Evolutionary conservation across 2,329 filamentous ascomycete species (phyloP), one percentile per base, ranked within the genome.

Genomic region (Apiospora marii): DNA sequence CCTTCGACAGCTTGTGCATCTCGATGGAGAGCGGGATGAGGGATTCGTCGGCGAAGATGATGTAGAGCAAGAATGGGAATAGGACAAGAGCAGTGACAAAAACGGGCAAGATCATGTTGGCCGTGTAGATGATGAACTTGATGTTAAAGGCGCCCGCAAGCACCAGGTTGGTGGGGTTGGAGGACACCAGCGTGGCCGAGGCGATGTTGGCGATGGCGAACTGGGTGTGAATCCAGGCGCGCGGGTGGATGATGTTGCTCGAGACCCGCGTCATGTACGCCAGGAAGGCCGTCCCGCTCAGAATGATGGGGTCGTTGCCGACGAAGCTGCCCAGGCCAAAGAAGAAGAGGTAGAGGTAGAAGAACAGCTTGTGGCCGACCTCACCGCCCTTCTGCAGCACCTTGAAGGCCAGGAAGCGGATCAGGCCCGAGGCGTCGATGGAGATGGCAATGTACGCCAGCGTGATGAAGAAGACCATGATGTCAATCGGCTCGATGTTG

Each of bases 221-320:
- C 73, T 94, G 92, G 1, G 88, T 89, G 76, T 90, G 88, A 30
- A 94, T 93, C 92, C 92, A 94, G 0, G 92, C 92, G 77, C 90
- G 84, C 0, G 92, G 92, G 72, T 93, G 89, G 14, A 87, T 82
- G 72, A 94, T 94, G 75, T 94, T 94, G 81, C 88, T 91, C 0
- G 92, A 93, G 0, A 93, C 92, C 8, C 92, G 86, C 0, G 92
- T 94, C 91, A 94, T 93, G 80, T 94, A 94, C 3, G 92, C 91
- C 16, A 94, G 86, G 72, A 94, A 94, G 0, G 92, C 89, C 0
- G 92, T 94, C 1, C 92, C 92, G 0, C 92, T 93, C 0, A 94
- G 82, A 70, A 94, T 93, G 74, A 94, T 91, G 0, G 92, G 92
- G 75, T 94, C 92, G 73, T 94, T 94, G 10, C 92, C 92, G 69